Percentiles rank a stretch among this genome's conserved stretches.
Evolutionary conservation across 306 rosid species (phyloP).

Genomic region (Malus fusca): DNA sequence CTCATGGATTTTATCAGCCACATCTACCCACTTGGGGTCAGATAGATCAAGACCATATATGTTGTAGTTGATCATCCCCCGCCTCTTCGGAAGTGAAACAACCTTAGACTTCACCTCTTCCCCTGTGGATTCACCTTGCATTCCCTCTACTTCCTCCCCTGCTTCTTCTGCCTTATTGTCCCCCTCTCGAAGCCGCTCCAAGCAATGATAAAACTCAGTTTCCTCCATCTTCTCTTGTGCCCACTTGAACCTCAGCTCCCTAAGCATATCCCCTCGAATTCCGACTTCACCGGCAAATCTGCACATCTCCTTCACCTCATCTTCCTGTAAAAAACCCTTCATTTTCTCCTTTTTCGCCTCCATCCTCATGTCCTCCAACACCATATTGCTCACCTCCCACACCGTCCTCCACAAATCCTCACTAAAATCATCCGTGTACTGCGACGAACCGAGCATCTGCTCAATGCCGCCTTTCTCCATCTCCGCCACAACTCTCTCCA

Average conservation of each 20-base stretch:
- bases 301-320: slow-evolving; percentile 79
- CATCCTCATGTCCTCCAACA: slow-evolving; percentile 68
- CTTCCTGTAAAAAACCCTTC: slow-evolving; percentile 68
- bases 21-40: slow-evolving; percentile 70
- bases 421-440: slow-evolving; percentile 45
- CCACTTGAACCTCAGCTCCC: slow-evolving; percentile 92
- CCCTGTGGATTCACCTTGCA: slow-evolving; percentile 5
- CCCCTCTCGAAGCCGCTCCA: slow-evolving; percentile 47
- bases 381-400: slow-evolving; percentile 81
- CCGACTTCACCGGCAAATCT: slow-evolving; percentile 88
- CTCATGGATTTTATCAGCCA: slow-evolving; percentile 67
- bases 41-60: slow-evolving; percentile 87
- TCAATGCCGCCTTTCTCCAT: slow-evolving; percentile 47
- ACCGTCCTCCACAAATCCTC: slow-evolving; percentile 89
- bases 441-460: slow-evolving; percentile 15
- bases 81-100: slow-evolving; percentile 75
- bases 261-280: slow-evolving; percentile 68
- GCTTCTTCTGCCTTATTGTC: slow-evolving; percentile 20
- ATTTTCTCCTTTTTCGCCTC: slow-evolving; percentile 69
- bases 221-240: slow-evolving; percentile 90
- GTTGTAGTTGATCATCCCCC: slow-evolving; percentile 62
- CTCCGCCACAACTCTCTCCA: slow-evolving; percentile 51
- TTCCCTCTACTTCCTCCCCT: slow-evolving; percentile 3
- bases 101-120: slow-evolving; percentile 26
- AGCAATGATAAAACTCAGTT: slow-evolving; percentile 53